Evolutionary conservation across 2,329 filamentous ascomycete species (phyloP), one percentile per base, ranked within the genome.

Genomic region (Eutypa lata): DNA sequence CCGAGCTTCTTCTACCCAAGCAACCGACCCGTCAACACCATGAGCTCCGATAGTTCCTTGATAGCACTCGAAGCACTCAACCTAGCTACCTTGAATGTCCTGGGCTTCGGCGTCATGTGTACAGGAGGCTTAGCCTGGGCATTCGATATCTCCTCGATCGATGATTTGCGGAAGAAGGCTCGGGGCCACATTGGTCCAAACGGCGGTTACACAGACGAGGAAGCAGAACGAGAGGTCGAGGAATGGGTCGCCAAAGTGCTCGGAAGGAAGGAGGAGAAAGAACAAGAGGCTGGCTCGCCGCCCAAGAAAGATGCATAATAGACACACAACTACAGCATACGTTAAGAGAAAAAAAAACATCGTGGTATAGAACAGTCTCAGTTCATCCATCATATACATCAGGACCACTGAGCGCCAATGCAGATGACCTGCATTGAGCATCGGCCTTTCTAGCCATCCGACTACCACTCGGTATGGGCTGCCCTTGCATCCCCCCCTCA

Each of bases 61-160:
- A 87, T 97, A 57, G 93, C 93, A 1, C 73, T 88, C 33, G 89
- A 96, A 71, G 93, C 93, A 0, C 76, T 99, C 21, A 89, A 87
- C 47, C 76, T 97, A 35, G 94, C 93, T 0, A 96, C 92, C 0
- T 79, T 97, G 61, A 96, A 96, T 63, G 90, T 94, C 13, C 65
- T 86, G 31, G 89, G 86, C 61, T 82, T 94, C 48, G 86, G 80
- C 1, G 84, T 96, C 68, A 84, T 95, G 79, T 72, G 81, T 8
- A 79, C 83, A 0, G 94, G 93, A 3, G 91, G 88, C 0, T 70
- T 86, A 11, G 76, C 90, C 56, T 96, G 88, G 79, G 86, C 83
- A 1, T 83, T 94, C 55, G 88, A 97, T 68, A 82, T 97, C 35
- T 84, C 84, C 65, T 79, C 77, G 45, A 50, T 91, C 40, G 82